Base-by-base conservation (phyloP, 345 rosid genomes). In the Passiflora organensis region DNA sequence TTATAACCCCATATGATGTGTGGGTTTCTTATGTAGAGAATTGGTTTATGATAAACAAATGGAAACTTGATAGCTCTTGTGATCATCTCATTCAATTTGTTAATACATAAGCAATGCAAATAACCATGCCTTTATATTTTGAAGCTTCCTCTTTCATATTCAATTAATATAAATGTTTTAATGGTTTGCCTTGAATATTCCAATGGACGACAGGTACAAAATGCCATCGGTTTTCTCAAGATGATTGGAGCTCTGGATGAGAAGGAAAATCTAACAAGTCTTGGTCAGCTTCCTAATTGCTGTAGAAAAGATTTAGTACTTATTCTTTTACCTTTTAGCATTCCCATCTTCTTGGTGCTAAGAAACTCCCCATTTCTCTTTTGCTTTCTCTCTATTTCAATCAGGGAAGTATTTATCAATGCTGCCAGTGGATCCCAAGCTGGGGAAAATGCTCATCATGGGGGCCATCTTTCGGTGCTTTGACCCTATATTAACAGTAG, bases 361-460 rank as follows among this genome's bases (percentile, higher is more conserved):
- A 28, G 36, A 55, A 54, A 41, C 34, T 18, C 16, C 34, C 2
- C 56, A 22, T 28, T 3, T 28, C 34, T 28, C 34, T 28, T 8
- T 28, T 28, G 34, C 5, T 28, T 23, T n/a, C 23, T 39, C 45
- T 11, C 43, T 45, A 24, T 61, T 44, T 53, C 52, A 37, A 58
- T 42, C 77, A 93, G 99, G 99, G 56, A 86, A 79, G 60, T 79
- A 71, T 66, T 78, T 93, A 65, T 83, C 97, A 5, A 77, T 83
- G 70, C 95, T 93, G 51, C 99, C 99, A 0, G 99, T 93, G 47
- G 99, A 93, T 82, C 99, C 99, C 39, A 93, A 93, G 83, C 85
- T 93, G 22, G 99, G 99, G 73, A 93, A 93, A 78, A 89, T 93
- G 99, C 87, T 93, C 37, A 72, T 93, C 53, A 86, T 93, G 97